Percentiles rank a stretch among this genome's conserved stretches.
Conservation (phyloP, 805 yeast species). For the Saccharomycopsis fermentans region DNA sequence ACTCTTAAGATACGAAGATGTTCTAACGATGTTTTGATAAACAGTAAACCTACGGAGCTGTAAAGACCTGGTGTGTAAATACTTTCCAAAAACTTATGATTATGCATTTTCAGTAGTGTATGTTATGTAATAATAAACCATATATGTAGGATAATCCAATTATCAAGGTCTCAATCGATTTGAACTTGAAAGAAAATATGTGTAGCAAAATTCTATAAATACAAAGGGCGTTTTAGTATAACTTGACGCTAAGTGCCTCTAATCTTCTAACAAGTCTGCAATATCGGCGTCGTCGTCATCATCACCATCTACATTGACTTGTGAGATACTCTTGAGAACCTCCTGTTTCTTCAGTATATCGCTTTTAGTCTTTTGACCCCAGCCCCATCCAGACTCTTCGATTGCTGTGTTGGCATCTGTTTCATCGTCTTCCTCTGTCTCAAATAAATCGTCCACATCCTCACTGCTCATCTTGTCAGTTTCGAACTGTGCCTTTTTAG, state of each 20-base stretch:
- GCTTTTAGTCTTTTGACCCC: conserved; percentile 15
- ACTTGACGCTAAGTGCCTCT: background rate
- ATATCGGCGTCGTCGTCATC: conserved; percentile 18
- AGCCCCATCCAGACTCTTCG: conserved; percentile 17
- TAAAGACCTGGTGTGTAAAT: too few species aligned
- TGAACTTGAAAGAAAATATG: background rate
- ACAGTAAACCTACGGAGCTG: too few species aligned
- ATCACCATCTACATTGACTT: background rate
- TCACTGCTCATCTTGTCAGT: background rate
- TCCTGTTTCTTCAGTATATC: conserved; percentile 10
- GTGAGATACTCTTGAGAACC: background rate
- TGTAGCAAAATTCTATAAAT: background rate
- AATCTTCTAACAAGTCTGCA: conserved; percentile 12
- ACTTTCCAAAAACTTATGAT: too few species aligned
- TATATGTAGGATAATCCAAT: too few species aligned
- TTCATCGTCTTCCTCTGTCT: conserved; percentile 3
- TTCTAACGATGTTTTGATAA: too few species aligned
- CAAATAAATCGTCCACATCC: conserved; percentile 13
- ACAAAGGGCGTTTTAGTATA: background rate
- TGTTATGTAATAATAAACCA: too few species aligned
- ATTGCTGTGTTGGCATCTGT: conserved; percentile 3
- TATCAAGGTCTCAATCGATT: background rate
- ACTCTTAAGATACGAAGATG: too few species aligned
- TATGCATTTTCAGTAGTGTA: too few species aligned
- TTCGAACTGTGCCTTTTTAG: conserved; percentile 7